Base-by-base conservation (phyloP, 495 filamentous ascomycete species). In the Annulohypoxylon moriforme region DNA sequence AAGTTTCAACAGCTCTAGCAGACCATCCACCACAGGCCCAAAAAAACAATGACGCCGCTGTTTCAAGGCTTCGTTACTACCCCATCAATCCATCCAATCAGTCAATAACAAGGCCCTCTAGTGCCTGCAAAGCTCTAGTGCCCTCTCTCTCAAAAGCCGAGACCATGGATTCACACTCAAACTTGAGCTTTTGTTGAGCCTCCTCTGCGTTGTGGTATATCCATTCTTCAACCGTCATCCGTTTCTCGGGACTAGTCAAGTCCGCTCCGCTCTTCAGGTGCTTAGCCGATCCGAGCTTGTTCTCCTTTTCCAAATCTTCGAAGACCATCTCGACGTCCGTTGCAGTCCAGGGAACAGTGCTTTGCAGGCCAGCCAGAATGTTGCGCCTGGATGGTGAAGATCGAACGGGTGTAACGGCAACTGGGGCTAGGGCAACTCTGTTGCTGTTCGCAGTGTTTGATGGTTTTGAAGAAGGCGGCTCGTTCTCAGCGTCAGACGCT, bases 171-270 rank as follows among this genome's bases (percentile, higher is more conserved):
- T 98, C 94, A 76, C 93, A 97, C 78, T 95, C 92, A 33, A 81
- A 77, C 72, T 89, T 91, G 61, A 98, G 78, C 75, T 88, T 89
- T 75, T 91, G 88, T 81, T 97, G 94, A 1, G 90, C 93, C 68
- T 88, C 82, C 71, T 86, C 86, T 4, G 95, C 94, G 75, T 94
- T 95, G 81, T 87, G 88, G 59, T 85, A 81, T 47, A 99, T 90
- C 96, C 96, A 99, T 79, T 97, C 90, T 77, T 96, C 92, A 1
- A 98, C 93, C 0, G 89, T 93, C 93, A 99, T 94, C 40, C 86
- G 87, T 83, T 91, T 93, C 82, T 98, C 95, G 0, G 89, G 89
- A 67, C 84, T 91, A 1, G 88, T 90, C 68, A 99, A 78, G n/a
- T 85, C 85, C 25, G 64, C 74, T 11, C 82, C 84, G 67, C 85